phyloP scores from a whole-genome alignment of 768 basidiomycete genomes.

The Suillus cothurnatus region DNA sequence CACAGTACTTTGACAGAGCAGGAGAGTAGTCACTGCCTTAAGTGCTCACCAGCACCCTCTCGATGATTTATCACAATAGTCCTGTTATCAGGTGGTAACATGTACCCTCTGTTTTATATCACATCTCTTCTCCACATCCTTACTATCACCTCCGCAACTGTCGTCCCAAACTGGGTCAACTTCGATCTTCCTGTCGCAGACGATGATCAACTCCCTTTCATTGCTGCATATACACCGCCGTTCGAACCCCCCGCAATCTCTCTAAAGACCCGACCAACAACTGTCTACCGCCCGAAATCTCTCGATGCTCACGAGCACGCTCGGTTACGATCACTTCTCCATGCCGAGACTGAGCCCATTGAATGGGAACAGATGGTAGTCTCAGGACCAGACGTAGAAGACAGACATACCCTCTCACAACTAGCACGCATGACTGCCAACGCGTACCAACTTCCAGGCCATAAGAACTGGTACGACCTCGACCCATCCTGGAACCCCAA shows the following conservation, averaged over 20 bases:
- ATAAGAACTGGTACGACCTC: constrained; percentile 80
- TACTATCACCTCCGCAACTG: background rate
- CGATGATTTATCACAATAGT: background rate
- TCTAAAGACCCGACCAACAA: constrained; percentile 47
- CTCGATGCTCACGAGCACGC: constrained; percentile 51
- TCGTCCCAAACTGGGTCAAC: background rate
- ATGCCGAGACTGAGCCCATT: constrained; percentile 50
- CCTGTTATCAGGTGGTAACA: background rate
- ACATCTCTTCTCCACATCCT: background rate
- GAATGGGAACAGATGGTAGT: constrained; percentile 72
- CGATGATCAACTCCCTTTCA: constrained; percentile 4
- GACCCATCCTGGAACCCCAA: constrained; percentile 70
- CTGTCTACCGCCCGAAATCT: constrained; percentile 62
- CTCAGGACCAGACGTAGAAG: constrained; percentile 75
- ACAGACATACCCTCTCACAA: constrained; percentile 77
- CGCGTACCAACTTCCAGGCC: constrained; percentile 78
- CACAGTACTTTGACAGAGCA: background rate
- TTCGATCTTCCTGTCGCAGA: constrained; percentile 8
- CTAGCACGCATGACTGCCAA: constrained; percentile 88
- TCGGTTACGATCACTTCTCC: constrained; percentile 51
- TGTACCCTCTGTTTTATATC: background rate
- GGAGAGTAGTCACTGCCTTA: background rate
- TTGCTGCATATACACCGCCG: constrained; percentile 14
- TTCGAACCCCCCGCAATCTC: constrained; percentile 18
- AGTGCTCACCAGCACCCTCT: background rate